Evolutionary conservation across 345 rosid genomes (phyloP).

Genomic region (Camelina hispida): DNA sequence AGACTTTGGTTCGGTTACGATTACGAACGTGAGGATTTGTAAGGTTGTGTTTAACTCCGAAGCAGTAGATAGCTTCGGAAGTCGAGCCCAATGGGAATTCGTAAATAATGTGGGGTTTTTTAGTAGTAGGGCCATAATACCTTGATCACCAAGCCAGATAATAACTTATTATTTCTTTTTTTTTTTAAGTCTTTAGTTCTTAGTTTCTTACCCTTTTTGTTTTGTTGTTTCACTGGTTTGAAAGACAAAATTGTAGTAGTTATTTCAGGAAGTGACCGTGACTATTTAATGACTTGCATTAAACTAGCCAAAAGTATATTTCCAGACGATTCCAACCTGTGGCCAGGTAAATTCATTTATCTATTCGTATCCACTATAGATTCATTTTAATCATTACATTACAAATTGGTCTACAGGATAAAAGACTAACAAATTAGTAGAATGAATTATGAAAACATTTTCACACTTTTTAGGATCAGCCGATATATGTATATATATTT

Average conservation of each 20-base stretch:
- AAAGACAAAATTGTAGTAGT: neutral
- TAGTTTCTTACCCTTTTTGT: constrained; percentile 18
- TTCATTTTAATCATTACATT: too few species aligned
- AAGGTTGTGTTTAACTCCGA: constrained; percentile 17
- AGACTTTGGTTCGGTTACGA: constrained; percentile 45
- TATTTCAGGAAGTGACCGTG: neutral
- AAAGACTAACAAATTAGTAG: too few species aligned
- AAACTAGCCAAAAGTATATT: too few species aligned
- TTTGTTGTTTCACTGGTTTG: neutral
- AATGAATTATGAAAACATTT: too few species aligned
- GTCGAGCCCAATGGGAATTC: constrained; percentile 42
- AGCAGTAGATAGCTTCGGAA: constrained; percentile 39
- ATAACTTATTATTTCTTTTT: neutral
- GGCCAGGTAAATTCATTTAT: too few species aligned
- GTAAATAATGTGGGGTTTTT: constrained; percentile 32
- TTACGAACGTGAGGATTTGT: constrained; percentile 37
- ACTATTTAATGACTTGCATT: neutral
- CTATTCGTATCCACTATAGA: too few species aligned
- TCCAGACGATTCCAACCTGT: too few species aligned
- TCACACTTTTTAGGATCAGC: too few species aligned
- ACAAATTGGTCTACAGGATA: too few species aligned
- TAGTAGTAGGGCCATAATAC: constrained; percentile 28
- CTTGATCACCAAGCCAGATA: constrained; percentile 57
- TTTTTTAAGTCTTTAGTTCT: neutral
- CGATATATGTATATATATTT: too few species aligned